Evolutionary conservation across 805 yeast species (phyloP).

Genomic region (Brettanomyces bruxellensis): DNA sequence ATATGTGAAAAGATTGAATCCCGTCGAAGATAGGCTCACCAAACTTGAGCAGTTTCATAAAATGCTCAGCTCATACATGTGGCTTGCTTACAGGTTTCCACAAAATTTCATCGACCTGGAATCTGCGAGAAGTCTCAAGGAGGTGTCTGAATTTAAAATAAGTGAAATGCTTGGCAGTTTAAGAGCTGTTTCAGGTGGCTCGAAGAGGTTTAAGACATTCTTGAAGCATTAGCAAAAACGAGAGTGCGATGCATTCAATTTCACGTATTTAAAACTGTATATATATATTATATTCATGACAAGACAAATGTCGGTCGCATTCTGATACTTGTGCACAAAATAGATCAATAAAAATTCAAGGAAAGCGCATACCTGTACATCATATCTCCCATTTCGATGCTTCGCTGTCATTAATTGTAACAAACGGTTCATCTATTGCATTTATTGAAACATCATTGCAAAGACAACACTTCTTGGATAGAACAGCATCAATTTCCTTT

Average conservation of each 20-base stretch:
- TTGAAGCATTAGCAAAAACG: not conserved
- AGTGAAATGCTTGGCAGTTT: slow-evolving; percentile 35
- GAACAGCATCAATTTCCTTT: slow-evolving; percentile 46
- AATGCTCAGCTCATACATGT: slow-evolving; percentile 57
- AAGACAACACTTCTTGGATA: slow-evolving; percentile 59
- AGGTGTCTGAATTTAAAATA: slow-evolving; percentile 57
- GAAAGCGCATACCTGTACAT: not conserved
- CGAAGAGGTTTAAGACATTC: slow-evolving; percentile 13
- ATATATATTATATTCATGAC: not conserved
- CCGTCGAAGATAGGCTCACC: slow-evolving; percentile 23
- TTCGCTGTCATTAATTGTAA: slow-evolving; percentile 30
- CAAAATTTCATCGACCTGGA: slow-evolving; percentile 67
- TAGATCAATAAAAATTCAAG: too few relatives aligned
- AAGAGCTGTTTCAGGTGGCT: slow-evolving; percentile 12
- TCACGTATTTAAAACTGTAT: not conserved
- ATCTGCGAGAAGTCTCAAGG: slow-evolving; percentile 61
- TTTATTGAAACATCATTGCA: slow-evolving; percentile 72
- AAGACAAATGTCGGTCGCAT: not conserved
- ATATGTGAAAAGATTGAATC: slow-evolving; percentile 13
- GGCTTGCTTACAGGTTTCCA: slow-evolving; percentile 88
- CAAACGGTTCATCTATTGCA: slow-evolving; percentile 55
- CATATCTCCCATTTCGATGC: slow-evolving; percentile 41
- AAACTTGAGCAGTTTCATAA: slow-evolving; percentile 61
- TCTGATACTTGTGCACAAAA: not conserved
- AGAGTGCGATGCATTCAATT: not conserved